Conservation (phyloP, 495 filamentous ascomycete genomes). For the Xylaria venustula region DNA sequence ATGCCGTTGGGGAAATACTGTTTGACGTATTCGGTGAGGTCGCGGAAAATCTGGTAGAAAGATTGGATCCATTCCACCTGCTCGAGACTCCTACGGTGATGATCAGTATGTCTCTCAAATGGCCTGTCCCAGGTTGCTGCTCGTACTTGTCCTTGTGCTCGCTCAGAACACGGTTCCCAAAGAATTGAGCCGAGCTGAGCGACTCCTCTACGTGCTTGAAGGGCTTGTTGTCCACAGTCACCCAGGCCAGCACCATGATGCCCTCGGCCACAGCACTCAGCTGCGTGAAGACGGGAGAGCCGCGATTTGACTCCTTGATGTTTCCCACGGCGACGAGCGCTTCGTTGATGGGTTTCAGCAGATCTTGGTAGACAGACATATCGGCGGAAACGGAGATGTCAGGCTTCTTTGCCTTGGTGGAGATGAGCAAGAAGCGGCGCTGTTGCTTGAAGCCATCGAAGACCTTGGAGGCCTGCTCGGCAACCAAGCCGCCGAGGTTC, state of each 20-base stretch:
- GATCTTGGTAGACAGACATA: conserved; percentile 62
- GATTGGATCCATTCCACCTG: conserved; percentile 84
- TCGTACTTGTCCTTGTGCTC: conserved; percentile 86
- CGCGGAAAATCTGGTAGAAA: conserved; percentile 83
- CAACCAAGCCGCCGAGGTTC: conserved; percentile 72
- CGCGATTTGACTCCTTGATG: conserved; percentile 75
- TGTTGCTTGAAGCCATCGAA: conserved; percentile 68
- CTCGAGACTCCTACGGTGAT: conserved; percentile 58
- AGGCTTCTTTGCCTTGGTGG: conserved; percentile 91
- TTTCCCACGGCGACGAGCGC: conserved; percentile 72
- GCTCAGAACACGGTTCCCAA: conserved; percentile 85
- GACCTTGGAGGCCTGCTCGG: conserved; percentile 61
- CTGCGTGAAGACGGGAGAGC: conserved; percentile 68
- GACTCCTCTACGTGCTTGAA: conserved; percentile 77
- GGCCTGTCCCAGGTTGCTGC: neutral
- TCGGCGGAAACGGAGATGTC: conserved; percentile 59
- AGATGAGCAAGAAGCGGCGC: conserved; percentile 81
- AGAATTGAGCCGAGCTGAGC: conserved; percentile 78
- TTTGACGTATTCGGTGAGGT: conserved; percentile 76
- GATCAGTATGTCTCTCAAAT: neutral
- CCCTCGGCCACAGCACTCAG: conserved; percentile 85
- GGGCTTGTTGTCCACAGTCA: conserved; percentile 74
- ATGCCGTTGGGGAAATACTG: conserved; percentile 75
- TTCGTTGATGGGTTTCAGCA: conserved; percentile 76
- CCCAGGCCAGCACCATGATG: conserved; percentile 82